Conservation (phyloP, 1,284 basidiomycete genomes). For the Malassezia globosa region DNA sequence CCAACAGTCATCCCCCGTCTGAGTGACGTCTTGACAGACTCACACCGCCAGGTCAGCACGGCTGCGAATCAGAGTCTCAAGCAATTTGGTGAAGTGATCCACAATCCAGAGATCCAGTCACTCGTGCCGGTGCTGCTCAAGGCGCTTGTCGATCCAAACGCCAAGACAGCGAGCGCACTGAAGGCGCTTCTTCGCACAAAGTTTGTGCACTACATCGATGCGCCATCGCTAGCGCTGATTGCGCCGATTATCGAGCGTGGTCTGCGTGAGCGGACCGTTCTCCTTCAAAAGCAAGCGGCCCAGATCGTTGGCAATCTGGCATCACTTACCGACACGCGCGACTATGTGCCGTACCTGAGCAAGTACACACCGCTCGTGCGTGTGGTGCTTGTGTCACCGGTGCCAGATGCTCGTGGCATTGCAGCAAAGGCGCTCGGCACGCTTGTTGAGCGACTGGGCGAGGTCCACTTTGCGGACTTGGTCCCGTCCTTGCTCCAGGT, state of each 20-base stretch:
- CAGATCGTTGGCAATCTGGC: slow-evolving; percentile 90
- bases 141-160: slow-evolving; percentile 83
- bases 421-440: slow-evolving; percentile 96
- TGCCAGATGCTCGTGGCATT: slow-evolving; percentile 90
- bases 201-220: slow-evolving; percentile 97
- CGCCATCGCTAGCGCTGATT: slow-evolving; percentile 89
- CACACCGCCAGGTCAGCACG: slow-evolving; percentile 85
- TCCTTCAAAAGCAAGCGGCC: slow-evolving; percentile 87
- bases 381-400: slow-evolving; percentile 72
- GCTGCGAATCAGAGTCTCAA: slow-evolving; percentile 93
- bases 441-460: slow-evolving; percentile 88
- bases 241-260: slow-evolving; percentile 93
- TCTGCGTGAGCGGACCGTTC: slow-evolving; percentile 77
- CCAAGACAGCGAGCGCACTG: slow-evolving; percentile 75
- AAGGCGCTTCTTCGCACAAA: slow-evolving; percentile 77
- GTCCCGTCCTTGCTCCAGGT: slow-evolving; percentile 80
- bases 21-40: slow-evolving; percentile 89
- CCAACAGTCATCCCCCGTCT: slow-evolving; percentile 92
- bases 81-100: slow-evolving; percentile 71
- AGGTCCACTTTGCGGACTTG: slow-evolving; percentile 87
- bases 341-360: slow-evolving; percentile 88
- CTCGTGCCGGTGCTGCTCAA: slow-evolving; percentile 86
- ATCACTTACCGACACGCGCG: slow-evolving; percentile 84
- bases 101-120: slow-evolving; percentile 66
- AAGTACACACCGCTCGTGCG: slow-evolving; percentile 83